Percentiles rank a stretch among this genome's conserved stretches.
These are phyloP conservation scores for Cyberlindnera misumaiensis DNA, from an alignment of 805 yeast species.

Conservation along the genomic window DNA sequence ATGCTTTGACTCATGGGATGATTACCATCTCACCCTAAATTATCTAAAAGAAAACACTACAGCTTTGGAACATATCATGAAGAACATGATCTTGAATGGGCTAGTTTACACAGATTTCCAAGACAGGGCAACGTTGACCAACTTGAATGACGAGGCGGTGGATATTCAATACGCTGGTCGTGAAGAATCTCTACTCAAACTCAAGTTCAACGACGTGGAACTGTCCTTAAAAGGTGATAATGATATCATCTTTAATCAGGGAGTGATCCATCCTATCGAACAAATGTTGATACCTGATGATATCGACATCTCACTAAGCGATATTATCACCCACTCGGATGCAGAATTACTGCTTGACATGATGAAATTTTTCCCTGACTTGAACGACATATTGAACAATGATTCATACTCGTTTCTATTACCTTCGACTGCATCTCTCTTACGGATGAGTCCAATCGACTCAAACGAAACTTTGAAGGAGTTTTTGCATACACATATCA, in stretches of 20 bases:
- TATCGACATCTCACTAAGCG: slow-evolving; percentile 44
- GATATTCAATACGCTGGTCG: slow-evolving; percentile 9
- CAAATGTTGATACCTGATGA: slow-evolving; percentile 50
- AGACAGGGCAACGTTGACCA: slow-evolving; percentile 24
- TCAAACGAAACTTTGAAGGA: slow-evolving; percentile 37
- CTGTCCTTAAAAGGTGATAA: slow-evolving; percentile 30
- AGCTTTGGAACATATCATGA: slow-evolving; percentile 45
- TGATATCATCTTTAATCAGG: slow-evolving; percentile 74
- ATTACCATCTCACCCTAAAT: slow-evolving; percentile 49
- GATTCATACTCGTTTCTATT: slow-evolving; percentile 53
- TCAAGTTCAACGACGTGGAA: slow-evolving; percentile 15
- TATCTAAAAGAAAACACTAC: slow-evolving; percentile 49
- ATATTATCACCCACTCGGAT: slow-evolving; percentile 51
- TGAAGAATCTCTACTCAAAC: slow-evolving; percentile 18
- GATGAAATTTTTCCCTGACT: slow-evolving; percentile 35
- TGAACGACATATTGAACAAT: slow-evolving; percentile 26
- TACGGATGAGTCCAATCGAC: slow-evolving; percentile 41
- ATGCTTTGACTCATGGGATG: slow-evolving; percentile 65
- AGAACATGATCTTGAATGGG: slow-evolving; percentile 53
- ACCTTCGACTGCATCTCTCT: slow-evolving; percentile 57
- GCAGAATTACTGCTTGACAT: slow-evolving; percentile 40
- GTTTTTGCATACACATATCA: slow-evolving; percentile 60
- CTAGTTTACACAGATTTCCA: slow-evolving; percentile 60
- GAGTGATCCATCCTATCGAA: slow-evolving; percentile 71
- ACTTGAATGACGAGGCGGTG: slow-evolving; percentile 24